Evolutionary conservation across 2,329 filamentous ascomycete genomes (phyloP).

Genomic region (Neonectria coccinea): DNA sequence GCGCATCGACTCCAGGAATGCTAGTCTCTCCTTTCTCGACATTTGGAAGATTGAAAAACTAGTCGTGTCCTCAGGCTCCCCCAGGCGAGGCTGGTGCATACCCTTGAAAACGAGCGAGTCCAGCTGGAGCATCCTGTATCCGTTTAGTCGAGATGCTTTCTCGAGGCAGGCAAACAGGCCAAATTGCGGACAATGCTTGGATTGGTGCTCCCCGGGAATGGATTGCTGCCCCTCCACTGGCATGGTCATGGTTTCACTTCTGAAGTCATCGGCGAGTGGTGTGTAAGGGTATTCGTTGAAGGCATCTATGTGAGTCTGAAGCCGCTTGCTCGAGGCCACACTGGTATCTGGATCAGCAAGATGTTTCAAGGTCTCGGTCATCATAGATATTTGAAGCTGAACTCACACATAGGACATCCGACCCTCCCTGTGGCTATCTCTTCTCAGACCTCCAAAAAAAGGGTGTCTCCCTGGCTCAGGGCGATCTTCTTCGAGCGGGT

Average conservation of each 20-base stretch:
- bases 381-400: background rate
- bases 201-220: background rate
- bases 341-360: slow-evolving; percentile 22
- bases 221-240: slow-evolving; percentile 11
- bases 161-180: slow-evolving; percentile 33
- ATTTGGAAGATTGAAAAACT: background rate
- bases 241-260: slow-evolving; percentile 18
- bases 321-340: slow-evolving; percentile 25
- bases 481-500: background rate
- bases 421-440: background rate
- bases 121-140: slow-evolving; percentile 41
- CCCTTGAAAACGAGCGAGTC: slow-evolving; percentile 38
- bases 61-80: background rate
- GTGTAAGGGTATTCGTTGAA: slow-evolving; percentile 27
- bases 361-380: background rate
- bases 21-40: background rate
- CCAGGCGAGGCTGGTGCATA: background rate
- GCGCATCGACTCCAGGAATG: background rate
- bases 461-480: background rate
- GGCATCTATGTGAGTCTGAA: slow-evolving; percentile 34
- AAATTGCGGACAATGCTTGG: background rate
- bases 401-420: slow-evolving; percentile 12
- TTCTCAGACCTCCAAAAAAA: background rate
- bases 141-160: slow-evolving; percentile 32
- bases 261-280: background rate